Conservation (phyloP, 257 asterid genomes). For the Petrea volubilis region DNA sequence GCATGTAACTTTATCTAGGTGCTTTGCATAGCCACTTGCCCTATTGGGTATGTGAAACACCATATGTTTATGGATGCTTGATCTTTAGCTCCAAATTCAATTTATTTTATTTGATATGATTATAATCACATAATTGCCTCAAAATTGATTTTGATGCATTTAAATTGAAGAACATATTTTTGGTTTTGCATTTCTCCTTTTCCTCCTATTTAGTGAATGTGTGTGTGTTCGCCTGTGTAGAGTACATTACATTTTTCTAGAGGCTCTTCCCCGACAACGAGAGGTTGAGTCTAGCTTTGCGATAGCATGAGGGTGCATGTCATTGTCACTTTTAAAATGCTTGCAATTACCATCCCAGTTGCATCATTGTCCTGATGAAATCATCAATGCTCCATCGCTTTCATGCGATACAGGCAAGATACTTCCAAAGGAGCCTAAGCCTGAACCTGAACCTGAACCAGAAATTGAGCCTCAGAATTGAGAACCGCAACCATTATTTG, state of each 20-base stretch:
- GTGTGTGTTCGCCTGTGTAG: too few relatives aligned
- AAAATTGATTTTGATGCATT: too few relatives aligned
- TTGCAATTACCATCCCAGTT: background rate
- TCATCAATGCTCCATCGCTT: background rate
- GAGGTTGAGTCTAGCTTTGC: background rate
- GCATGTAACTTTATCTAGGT: background rate
- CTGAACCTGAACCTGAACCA: too few relatives aligned
- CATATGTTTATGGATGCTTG: constrained; percentile 7
- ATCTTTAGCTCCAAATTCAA: background rate
- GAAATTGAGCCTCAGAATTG: background rate
- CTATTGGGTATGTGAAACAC: background rate
- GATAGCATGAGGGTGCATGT: background rate
- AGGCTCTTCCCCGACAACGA: background rate
- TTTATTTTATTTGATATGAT: background rate
- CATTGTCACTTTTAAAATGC: background rate
- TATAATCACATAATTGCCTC: too few relatives aligned
- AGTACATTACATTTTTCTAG: too few relatives aligned
- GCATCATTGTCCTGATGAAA: background rate
- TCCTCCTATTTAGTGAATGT: too few relatives aligned
- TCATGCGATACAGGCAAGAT: constrained; percentile 2
- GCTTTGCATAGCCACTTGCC: background rate
- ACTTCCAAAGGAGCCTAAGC: background rate
- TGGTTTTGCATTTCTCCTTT: too few relatives aligned
- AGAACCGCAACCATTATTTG: background rate
- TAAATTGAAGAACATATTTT: too few relatives aligned